Conservation (phyloP, 2,329 filamentous ascomycete genomes). For the Stylonectria norvegica region DNA sequence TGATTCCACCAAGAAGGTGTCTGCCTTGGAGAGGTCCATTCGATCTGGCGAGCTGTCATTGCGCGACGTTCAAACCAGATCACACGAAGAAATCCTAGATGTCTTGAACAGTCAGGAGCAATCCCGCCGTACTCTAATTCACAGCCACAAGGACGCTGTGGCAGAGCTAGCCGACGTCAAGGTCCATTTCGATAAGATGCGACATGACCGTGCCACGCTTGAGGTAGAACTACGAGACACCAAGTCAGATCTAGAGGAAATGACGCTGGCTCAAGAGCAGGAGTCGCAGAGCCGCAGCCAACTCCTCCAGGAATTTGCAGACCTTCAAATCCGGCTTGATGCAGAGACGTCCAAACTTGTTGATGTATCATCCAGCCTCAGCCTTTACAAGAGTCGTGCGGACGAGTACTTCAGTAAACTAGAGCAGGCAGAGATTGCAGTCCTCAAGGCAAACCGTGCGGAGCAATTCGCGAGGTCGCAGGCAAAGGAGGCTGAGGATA, state of each 20-base stretch:
- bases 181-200: slow-evolving; percentile 79
- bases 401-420: slow-evolving; percentile 98
- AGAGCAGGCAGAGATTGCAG: slow-evolving; percentile 92
- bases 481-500: slow-evolving; percentile 86
- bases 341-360: slow-evolving; percentile 80
- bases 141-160: slow-evolving; percentile 81
- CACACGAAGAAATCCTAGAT: slow-evolving; percentile 90
- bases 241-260: slow-evolving; percentile 78
- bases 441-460: slow-evolving; percentile 85
- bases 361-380: slow-evolving; percentile 80
- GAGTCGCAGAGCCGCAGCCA: slow-evolving; percentile 85
- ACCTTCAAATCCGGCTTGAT: slow-evolving; percentile 89
- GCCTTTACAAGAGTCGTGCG: slow-evolving; percentile 84
- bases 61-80: slow-evolving; percentile 87
- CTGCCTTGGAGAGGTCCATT: slow-evolving; percentile 80
- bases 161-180: slow-evolving; percentile 85
- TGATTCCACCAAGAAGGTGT: slow-evolving; percentile 89
- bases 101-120: slow-evolving; percentile 91
- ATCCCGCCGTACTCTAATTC: slow-evolving; percentile 74
- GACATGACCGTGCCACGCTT: slow-evolving; percentile 71
- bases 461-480: slow-evolving; percentile 93
- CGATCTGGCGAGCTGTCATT: slow-evolving; percentile 83
- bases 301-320: slow-evolving; percentile 85
- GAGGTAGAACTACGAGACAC: slow-evolving; percentile 87
- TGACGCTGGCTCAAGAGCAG: slow-evolving; percentile 75